Base-by-base conservation (phyloP, 2,329 filamentous ascomycete genomes). In the Magnaporthiopsis rhizophila region DNA sequence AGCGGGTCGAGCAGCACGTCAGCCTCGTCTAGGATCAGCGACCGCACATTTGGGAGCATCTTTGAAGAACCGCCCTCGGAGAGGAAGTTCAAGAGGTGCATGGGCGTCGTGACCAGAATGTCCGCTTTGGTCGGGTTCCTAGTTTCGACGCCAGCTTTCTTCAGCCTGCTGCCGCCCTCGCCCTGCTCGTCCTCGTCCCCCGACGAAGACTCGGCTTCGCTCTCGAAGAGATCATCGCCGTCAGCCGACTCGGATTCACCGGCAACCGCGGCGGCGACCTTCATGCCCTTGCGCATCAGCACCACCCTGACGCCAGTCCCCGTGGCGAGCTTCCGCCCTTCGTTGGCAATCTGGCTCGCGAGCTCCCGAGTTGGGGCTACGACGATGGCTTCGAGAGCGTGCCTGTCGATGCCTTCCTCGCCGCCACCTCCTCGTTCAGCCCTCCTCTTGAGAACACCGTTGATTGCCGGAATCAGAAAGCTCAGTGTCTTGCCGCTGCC, bases 401-500 rank as follows among this genome's bases (percentile, higher is more conserved):
- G 83, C 12, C 13, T 36, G 24, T 28, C 32, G 36, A 21, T 32
- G 2, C 57, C 72, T 59, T 73, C 72, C 69, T 65, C 69, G 62
- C 68, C 61, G 13, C 56, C 30, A 24, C 50, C 58, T 24, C 26
- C 62, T 8, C 26, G 34, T 3, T 80, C 77, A 0, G 82, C 79
- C 58, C 83, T 77, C 63, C 83, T 77, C 66, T 83, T 80, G 69
- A 91, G 79, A 58, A 96, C 87, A 59, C 85, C 83, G 72, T 96
- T 89, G 69, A 99, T 87, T 3, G 92, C 83, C 0, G 94, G 93
- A 58, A 99, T 90, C 70, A 98, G 77, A 71, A 97, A 99, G 24
- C 92, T 92, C 67, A 99, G 80, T 0, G 95, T 99, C 80, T 99
- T 99, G 59, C 95, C 95, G 74, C 94, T 98, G 30, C 95, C 95